Percentiles rank a stretch among this genome's conserved stretches.
Evolutionary conservation across 345 rosid genomes (phyloP).

Genomic region (Lagerstroemia speciosa): DNA sequence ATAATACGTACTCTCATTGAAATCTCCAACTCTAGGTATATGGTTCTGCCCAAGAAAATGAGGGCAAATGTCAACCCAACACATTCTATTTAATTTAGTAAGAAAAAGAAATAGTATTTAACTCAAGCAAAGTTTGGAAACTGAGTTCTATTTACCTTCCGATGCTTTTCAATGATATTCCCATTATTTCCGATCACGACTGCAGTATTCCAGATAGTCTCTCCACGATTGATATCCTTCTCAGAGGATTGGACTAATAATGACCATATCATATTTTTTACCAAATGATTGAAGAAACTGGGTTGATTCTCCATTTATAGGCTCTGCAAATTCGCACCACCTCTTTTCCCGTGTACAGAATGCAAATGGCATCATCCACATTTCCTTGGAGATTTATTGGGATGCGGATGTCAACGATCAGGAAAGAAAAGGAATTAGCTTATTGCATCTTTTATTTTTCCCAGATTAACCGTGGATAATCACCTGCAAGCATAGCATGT

Average conservation of each 20-base stretch:
- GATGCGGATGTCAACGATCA: neutral
- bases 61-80: neutral
- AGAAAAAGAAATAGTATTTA: neutral
- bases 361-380: constrained; percentile 97
- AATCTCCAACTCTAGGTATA: constrained; percentile 94
- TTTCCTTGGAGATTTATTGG: constrained; percentile 42
- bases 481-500: constrained; percentile 86
- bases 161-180: constrained; percentile 84
- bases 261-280: constrained; percentile 74
- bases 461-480: neutral
- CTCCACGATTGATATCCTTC: constrained; percentile 84
- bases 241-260: constrained; percentile 84
- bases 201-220: constrained; percentile 90
- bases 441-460: neutral
- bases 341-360: constrained; percentile 92
- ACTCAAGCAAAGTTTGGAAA: constrained; percentile 3
- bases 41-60: constrained; percentile 55
- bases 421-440: neutral
- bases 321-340: constrained; percentile 97
- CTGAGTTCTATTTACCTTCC: constrained; percentile 46
- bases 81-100: neutral
- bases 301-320: constrained; percentile 76
- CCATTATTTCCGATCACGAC: constrained; percentile 81
- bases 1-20: constrained; percentile 95
- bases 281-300: constrained; percentile 75